Percentiles rank a stretch among this genome's conserved stretches.
Evolutionary conservation across 768 basidiomycete species (phyloP).

Genomic region (Termitomyces sp.): DNA sequence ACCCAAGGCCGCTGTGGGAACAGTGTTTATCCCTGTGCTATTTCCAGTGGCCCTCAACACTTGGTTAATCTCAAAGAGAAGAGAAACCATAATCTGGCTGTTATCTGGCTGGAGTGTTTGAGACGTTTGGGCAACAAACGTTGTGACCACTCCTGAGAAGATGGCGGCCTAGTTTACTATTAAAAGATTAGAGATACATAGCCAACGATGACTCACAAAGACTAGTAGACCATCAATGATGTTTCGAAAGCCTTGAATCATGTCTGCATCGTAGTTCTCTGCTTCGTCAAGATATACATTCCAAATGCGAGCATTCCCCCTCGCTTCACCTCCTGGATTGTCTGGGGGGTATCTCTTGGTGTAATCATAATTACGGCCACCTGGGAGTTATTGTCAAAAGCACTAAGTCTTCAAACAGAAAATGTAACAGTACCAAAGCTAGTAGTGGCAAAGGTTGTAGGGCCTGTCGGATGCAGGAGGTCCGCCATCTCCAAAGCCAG

Average conservation of each 20-base stretch:
- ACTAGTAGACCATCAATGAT: slow-evolving; percentile 2
- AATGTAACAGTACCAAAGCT: neutral
- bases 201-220: neutral
- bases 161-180: neutral
- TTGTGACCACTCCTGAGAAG: slow-evolving; percentile 2
- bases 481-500: neutral
- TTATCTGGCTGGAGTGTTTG: neutral
- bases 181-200: neutral
- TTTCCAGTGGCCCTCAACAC: neutral
- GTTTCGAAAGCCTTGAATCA: slow-evolving; percentile 1
- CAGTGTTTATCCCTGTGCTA: neutral
- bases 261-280: slow-evolving; percentile 3
- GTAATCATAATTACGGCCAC: slow-evolving; percentile 5
- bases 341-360: neutral
- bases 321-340: neutral
- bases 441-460: neutral
- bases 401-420: neutral
- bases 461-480: neutral
- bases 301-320: slow-evolving; percentile 2
- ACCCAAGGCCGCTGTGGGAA: neutral
- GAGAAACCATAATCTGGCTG: neutral
- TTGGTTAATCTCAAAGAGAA: neutral
- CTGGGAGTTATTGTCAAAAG: neutral
- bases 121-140: slow-evolving; percentile 3
- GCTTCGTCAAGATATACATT: slow-evolving; percentile 1